Evolutionary conservation across 257 asterid genomes (phyloP), one percentile per base, ranked within the genome.

Genomic region (Plantago elongata): DNA sequence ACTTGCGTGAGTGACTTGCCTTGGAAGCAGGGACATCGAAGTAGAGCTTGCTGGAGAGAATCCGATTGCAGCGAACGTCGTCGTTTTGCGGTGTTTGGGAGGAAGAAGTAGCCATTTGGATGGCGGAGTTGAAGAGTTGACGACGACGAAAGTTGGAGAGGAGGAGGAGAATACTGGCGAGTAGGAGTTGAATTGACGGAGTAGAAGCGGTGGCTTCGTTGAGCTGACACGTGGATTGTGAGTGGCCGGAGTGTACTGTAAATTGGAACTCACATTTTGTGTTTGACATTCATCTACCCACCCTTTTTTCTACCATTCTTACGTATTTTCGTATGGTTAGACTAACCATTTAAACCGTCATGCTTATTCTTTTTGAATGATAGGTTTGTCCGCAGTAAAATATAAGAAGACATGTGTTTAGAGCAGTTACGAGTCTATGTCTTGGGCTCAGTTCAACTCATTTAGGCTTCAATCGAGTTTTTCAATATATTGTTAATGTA

Each of bases 1-100:
- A 9, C 13, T 3, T 1, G 9, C 7, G 8, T 12, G 7, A 55
- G 51, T 2, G 40, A 45, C 48, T 62, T 51, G 84, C 98, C 86
- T 84, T 88, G 46, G 86, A 76, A 66, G 80, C 67, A 59, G 79
- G 81, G 63, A 85, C 88, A 56, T 90, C 98, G 74, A 84, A 86
- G 86, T 83, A 90, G 60, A 90, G 91, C 64, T 82, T 81, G 79
- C 90, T 90, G n/a, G 95, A 83, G 1, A 83, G 82, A 61, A 85
- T 77, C 61, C 89, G 89, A 62, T 51, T 52, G 45, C 89, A 82
- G 48, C 92, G 86, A 67, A 68, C 76, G 64, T 71, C 77, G 72
- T 70, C 81, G 67, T 49, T 66, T 56, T 15, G 57, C 9, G 75
- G 12, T 2, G 61, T 22, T 40, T 5, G 8, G 40, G 40, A 34